phyloP scores from a whole-genome alignment of 2,329 filamentous ascomycete species.

The Aureobasidium namibiae region DNA sequence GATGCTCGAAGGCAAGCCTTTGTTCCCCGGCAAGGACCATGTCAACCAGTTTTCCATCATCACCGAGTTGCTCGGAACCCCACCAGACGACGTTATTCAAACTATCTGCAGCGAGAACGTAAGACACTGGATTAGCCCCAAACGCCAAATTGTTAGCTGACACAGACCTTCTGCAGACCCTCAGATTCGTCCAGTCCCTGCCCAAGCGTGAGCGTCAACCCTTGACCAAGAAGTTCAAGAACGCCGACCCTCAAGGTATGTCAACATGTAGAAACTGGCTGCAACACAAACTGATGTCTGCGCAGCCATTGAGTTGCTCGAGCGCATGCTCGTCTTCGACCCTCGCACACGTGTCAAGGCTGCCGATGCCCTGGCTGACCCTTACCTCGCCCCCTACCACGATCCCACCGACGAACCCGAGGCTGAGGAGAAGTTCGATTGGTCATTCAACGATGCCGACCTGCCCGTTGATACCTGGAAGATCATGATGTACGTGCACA shows the following conservation, averaged over 20 bases:
- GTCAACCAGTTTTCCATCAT: slow-evolving; percentile 99
- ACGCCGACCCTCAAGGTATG: slow-evolving; percentile 77
- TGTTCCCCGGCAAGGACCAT: slow-evolving; percentile 98
- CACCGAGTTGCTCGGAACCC: slow-evolving; percentile 90
- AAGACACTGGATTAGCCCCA: slow-evolving; percentile 21
- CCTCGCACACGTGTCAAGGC: slow-evolving; percentile 93
- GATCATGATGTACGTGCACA: slow-evolving; percentile 84
- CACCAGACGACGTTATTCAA: slow-evolving; percentile 96
- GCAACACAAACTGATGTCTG: slow-evolving; percentile 16
- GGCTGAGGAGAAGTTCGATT: slow-evolving; percentile 96
- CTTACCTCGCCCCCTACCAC: slow-evolving; percentile 93
- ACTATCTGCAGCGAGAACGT: slow-evolving; percentile 98
- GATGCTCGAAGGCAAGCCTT: slow-evolving; percentile 96
- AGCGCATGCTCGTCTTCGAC: slow-evolving; percentile 96
- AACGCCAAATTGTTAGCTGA: not conserved
- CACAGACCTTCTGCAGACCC: slow-evolving; percentile 52
- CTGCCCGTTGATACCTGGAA: slow-evolving; percentile 99
- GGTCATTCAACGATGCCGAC: slow-evolving; percentile 98
- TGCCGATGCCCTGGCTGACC: slow-evolving; percentile 75
- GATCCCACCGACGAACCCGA: slow-evolving; percentile 94
- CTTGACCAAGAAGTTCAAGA: slow-evolving; percentile 83
- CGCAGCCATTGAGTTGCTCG: slow-evolving; percentile 81
- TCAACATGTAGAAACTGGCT: slow-evolving; percentile 11
- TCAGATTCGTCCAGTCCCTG: slow-evolving; percentile 94
- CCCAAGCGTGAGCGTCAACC: slow-evolving; percentile 90